Conservation (phyloP, 768 basidiomycete genomes). For the Coprinellus aureogranulatus region DNA sequence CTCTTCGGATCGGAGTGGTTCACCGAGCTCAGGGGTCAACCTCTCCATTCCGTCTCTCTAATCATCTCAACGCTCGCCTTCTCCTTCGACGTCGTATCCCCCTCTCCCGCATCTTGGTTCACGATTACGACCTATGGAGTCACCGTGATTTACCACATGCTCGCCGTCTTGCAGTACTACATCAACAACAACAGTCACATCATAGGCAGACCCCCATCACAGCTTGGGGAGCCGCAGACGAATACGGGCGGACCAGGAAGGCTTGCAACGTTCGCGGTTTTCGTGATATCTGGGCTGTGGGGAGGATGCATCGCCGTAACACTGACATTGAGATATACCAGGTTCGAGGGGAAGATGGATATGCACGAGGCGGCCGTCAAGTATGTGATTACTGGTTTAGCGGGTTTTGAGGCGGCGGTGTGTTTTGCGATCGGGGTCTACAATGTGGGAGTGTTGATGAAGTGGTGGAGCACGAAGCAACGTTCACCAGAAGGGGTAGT, state of each 20-base stretch:
- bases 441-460: conserved; percentile 23
- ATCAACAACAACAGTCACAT: too few species aligned
- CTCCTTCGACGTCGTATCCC: not conserved
- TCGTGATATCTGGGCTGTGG: not conserved
- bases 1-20: not conserved
- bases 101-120: not conserved
- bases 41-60: not conserved
- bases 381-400: too few species aligned
- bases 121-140: not conserved
- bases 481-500: too few species aligned
- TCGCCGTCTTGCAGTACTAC: not conserved
- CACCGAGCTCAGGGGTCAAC: not conserved
- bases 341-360: too few species aligned
- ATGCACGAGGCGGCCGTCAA: too few species aligned
- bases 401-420: too few species aligned
- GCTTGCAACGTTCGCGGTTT: not conserved
- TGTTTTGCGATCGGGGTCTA: too few species aligned
- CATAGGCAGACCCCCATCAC: too few species aligned
- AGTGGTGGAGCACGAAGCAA: conserved; percentile 34
- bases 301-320: not conserved
- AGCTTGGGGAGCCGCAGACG: too few species aligned
- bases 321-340: not conserved
- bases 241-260: too few species aligned
- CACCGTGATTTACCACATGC: not conserved
- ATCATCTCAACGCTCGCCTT: not conserved